phyloP scores from a whole-genome alignment of 2,329 filamentous ascomycete genomes.

The Fusarium marasasianum region DNA sequence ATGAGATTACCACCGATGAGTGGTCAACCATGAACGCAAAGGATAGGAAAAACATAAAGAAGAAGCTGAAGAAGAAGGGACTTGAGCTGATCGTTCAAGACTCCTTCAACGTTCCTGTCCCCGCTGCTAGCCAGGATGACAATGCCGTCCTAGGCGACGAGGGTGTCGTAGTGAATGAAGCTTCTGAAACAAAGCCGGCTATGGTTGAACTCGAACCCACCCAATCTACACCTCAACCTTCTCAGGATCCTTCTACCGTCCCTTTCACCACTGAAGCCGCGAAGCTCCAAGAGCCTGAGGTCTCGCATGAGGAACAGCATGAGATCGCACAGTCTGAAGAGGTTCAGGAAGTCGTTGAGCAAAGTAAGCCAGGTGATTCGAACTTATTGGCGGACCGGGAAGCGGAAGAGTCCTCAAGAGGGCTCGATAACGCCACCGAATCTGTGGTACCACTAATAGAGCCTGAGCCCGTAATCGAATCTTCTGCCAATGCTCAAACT shows the following conservation, averaged over 20 bases:
- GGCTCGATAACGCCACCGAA: background rate
- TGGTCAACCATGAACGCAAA: conserved; percentile 32
- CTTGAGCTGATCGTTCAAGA: conserved; percentile 32
- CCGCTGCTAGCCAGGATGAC: background rate
- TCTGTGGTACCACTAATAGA: conserved; percentile 12
- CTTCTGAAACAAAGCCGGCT: background rate
- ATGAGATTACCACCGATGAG: conserved; percentile 37
- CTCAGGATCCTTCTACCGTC: background rate
- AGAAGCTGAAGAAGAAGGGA: conserved; percentile 37
- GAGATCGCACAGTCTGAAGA: background rate
- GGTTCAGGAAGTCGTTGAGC: background rate
- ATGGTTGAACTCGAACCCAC: background rate
- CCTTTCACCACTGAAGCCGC: background rate
- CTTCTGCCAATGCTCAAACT: background rate
- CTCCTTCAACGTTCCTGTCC: background rate
- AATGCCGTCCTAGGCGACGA: background rate
- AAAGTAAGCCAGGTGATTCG: background rate
- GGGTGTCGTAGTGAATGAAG: background rate
- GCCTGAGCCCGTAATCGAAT: background rate
- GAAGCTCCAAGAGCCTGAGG: background rate
- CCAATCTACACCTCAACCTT: background rate
- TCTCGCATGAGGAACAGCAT: background rate
- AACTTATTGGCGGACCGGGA: background rate
- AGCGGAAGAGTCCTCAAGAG: background rate
- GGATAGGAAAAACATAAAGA: conserved; percentile 40